phyloP scores from a whole-genome alignment of 495 filamentous ascomycete genomes.

The Neurospora sp. region DNA sequence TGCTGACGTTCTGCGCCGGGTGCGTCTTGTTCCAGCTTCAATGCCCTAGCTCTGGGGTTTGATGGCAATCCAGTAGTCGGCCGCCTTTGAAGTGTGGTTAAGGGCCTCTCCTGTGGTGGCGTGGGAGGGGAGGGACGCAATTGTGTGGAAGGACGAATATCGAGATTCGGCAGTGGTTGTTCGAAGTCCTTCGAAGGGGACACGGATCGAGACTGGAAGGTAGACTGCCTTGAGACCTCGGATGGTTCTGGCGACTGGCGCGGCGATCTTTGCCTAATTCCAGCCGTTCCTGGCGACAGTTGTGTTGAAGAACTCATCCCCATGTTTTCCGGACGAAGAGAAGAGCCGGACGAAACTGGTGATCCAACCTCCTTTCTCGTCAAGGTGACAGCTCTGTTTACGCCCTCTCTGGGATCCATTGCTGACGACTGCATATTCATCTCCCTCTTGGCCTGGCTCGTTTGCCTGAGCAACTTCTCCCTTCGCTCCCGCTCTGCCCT shows the following conservation, averaged over 20 bases:
- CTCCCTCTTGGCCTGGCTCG: constrained; percentile 18
- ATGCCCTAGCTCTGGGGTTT: constrained; percentile 37
- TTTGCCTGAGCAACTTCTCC: background rate
- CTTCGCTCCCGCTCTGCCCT: constrained; percentile 37
- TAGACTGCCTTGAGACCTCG: background rate
- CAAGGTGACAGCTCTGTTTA: constrained; percentile 27
- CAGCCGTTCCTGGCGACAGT: constrained; percentile 35
- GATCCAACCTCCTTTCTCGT: constrained; percentile 36
- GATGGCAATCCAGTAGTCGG: constrained; percentile 39
- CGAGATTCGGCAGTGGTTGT: constrained; percentile 1
- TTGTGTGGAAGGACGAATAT: constrained; percentile 26
- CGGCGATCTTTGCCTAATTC: constrained; percentile 32
- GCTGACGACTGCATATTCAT: constrained; percentile 21
- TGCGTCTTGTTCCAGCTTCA: constrained; percentile 22
- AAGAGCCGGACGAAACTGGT: constrained; percentile 3
- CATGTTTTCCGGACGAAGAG: constrained; percentile 8
- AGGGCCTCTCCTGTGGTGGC: constrained; percentile 23
- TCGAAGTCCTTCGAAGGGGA: background rate
- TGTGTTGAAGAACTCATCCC: constrained; percentile 28
- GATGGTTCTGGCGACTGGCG: constrained; percentile 14
- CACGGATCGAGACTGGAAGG: background rate
- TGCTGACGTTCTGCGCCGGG: constrained; percentile 23
- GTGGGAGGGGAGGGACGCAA: constrained; percentile 21
- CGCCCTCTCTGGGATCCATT: constrained; percentile 14
- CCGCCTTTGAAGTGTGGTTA: constrained; percentile 35